Evolutionary conservation across 257 asterid species (phyloP), one percentile per base, ranked within the genome.

Genomic region (Cruciata laevipes): DNA sequence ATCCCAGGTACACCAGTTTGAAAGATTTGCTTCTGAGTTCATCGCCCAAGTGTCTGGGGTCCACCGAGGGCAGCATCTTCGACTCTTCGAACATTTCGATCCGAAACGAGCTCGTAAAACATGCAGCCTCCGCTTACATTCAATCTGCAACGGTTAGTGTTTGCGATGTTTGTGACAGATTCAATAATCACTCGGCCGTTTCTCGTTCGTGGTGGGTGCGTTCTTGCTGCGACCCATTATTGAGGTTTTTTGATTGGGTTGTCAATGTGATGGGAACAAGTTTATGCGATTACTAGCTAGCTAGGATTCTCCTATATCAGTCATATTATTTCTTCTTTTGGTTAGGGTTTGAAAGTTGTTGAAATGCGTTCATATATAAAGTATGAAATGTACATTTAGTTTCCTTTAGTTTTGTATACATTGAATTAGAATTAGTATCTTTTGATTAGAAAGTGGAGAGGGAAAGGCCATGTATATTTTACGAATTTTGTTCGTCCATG

Each of bases 51-150:
- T 69, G 69, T 27, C 72, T 51, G 13, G 44, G 78, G 3, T 11
- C 23, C n/a, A 71, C 71, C 4, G 76, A 69, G 1, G 23, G 60
- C 14, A 76, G 53, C 60, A 25, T 51, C 0, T 75, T 83, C 17
- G 78, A 77, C 24, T 70, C 84, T 1, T 65, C 83, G 25, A 71
- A 27, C 53, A 82, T 85, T 37, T 49, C 76, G 5, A 85, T 88
- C 12, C 79, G 92, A 0, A 85, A 87, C 40, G 87, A 82, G 72
- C 69, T 85, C 53, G 86, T 87, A 30, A 87, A 85, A 75, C 87
- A 80, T 33, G 95, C 95, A 5, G 95, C 95, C 1, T 87, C 88
- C 6, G 92, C 85, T 24, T 87, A 85, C 51, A 79, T 87, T 52
- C 87, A 85, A 1, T 87, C 92, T 11, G 89, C 91, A 23, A 37